Percentiles rank a stretch among this genome's conserved stretches.
Conservation (phyloP, 495 filamentous ascomycete species). For the Aspergillus conjunctus region DNA sequence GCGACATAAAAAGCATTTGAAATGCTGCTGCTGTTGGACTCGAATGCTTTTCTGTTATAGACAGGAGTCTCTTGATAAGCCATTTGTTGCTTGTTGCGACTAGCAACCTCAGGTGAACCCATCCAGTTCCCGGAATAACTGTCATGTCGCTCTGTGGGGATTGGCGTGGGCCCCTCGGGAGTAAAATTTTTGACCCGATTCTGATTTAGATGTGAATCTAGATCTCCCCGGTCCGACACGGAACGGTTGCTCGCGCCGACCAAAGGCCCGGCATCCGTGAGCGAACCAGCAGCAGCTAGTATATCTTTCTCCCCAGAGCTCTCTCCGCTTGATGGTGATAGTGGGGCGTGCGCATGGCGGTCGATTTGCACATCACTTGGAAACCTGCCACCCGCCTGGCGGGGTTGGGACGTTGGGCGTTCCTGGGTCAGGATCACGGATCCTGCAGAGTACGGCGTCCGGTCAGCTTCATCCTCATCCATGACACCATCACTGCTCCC, state of each 20-base stretch:
- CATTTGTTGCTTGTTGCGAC: conserved; percentile 30
- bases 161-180: conserved; percentile 11
- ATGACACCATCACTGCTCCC: conserved; percentile 71
- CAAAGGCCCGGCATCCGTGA: conserved; percentile 50
- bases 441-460: conserved; percentile 67
- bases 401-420: conserved; percentile 52
- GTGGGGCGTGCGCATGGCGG: conserved; percentile 73
- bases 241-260: conserved; percentile 15
- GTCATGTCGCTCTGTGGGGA: conserved; percentile 40
- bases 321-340: conserved; percentile 73
- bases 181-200: conserved; percentile 18
- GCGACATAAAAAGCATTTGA: conserved; percentile 29
- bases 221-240: conserved; percentile 19
- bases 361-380: conserved; percentile 83
- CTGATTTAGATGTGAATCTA: conserved; percentile 7
- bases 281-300: conserved; percentile 56
- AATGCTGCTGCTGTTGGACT: conserved; percentile 28
- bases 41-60: conserved; percentile 28
- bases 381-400: conserved; percentile 86
- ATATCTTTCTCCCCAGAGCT: conserved; percentile 67
- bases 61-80: conserved; percentile 13
- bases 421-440: conserved; percentile 50
- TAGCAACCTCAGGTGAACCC: conserved; percentile 31
- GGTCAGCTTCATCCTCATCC: conserved; percentile 85
- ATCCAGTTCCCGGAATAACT: conserved; percentile 51